phyloP scores from a whole-genome alignment of 192 early-diverging fungal species.

The Thamnidium elegans region DNA sequence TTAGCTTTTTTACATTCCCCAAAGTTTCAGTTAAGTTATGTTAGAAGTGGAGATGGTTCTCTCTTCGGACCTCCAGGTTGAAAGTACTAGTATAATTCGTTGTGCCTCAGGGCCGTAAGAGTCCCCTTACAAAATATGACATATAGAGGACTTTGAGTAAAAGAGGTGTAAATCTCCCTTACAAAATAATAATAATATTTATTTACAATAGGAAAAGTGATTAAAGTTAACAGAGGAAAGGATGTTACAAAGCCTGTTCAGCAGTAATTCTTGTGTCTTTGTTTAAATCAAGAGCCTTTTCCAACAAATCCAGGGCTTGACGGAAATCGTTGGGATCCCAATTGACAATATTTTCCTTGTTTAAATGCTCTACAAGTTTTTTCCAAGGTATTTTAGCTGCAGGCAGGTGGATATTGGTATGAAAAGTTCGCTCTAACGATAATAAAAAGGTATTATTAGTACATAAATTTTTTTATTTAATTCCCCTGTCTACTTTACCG shows the following conservation, averaged over 20 bases:
- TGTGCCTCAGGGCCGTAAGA: too few species aligned
- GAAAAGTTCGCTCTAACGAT: constrained; percentile 50
- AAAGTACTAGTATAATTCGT: too few species aligned
- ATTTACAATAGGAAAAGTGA: too few species aligned
- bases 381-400: constrained; percentile 24
- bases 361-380: constrained; percentile 40
- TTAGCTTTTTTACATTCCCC: too few species aligned
- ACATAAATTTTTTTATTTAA: constrained; percentile 48
- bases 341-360: constrained; percentile 35
- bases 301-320: constrained; percentile 61
- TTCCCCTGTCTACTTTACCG: background rate
- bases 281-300: constrained; percentile 54
- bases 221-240: constrained; percentile 49
- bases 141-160: too few species aligned
- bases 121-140: too few species aligned
- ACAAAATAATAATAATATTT: too few species aligned
- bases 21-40: too few species aligned
- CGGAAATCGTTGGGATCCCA: constrained; percentile 41
- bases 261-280: constrained; percentile 70
- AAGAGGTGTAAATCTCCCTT: too few species aligned
- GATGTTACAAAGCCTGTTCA: constrained; percentile 70
- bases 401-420: constrained; percentile 52
- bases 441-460: background rate
- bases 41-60: too few species aligned
- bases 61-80: too few species aligned